These are phyloP conservation scores for Puccinellia tenuiflora DNA, from an alignment of 176 grass and related monocot genomes.

Conservation along the genomic window DNA sequence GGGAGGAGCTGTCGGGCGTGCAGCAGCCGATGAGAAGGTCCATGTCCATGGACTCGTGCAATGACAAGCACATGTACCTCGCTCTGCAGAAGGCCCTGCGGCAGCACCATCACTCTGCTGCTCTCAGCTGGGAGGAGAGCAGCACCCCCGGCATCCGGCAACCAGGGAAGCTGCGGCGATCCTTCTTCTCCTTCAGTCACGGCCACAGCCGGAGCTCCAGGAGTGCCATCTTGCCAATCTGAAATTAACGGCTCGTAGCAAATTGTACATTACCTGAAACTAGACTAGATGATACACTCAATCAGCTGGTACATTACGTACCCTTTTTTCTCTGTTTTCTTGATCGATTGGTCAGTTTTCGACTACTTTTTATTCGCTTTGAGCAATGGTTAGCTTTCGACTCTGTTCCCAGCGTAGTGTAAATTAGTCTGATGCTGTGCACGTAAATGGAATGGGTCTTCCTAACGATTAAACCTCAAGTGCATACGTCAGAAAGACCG, in stretches of 20 bases:
- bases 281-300: neutral
- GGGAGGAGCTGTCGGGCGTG: neutral
- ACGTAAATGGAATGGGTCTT: neutral
- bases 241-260: neutral
- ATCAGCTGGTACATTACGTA: neutral
- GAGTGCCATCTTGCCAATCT: slow-evolving; percentile 25
- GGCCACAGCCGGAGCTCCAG: slow-evolving; percentile 22
- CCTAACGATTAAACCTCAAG: neutral
- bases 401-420: neutral
- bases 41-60: slow-evolving; percentile 64
- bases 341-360: neutral
- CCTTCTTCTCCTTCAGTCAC: slow-evolving; percentile 44
- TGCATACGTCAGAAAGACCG: no score
- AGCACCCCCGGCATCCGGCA: neutral
- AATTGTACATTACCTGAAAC: neutral
- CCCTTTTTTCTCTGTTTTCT: neutral
- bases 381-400: no score
- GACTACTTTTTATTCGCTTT: no score
- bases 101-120: slow-evolving; percentile 12
- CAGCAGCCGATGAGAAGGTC: slow-evolving; percentile 56
- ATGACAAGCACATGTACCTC: slow-evolving; percentile 53
- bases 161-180: slow-evolving; percentile 3
- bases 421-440: neutral
- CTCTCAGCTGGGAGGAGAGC: neutral
- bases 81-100: slow-evolving; percentile 49